A percentile compares a stretch with the other conserved stretches of the same genome.
These are phyloP conservation scores for Pezicula carpinea DNA, from an alignment of 2,329 filamentous ascomycete species.

Conservation along the genomic window DNA sequence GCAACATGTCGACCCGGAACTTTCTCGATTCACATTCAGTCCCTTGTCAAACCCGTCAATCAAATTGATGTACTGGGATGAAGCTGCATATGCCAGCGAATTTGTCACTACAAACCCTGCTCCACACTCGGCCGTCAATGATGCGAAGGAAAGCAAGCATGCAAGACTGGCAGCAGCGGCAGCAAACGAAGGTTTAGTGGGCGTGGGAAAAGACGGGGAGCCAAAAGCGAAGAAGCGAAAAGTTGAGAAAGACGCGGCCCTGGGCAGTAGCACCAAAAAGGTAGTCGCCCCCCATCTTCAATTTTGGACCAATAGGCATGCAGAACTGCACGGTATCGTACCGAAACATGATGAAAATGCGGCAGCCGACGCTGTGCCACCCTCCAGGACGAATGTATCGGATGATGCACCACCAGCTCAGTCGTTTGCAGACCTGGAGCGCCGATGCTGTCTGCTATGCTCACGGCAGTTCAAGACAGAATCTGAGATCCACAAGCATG, in stretches of 20 bases:
- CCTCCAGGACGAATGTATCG: conserved; percentile 14
- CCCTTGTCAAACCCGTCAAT: conserved; percentile 64
- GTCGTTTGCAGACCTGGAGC: conserved; percentile 56
- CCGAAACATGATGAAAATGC: conserved; percentile 33
- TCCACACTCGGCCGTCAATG: conserved; percentile 29
- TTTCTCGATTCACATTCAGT: conserved; percentile 62
- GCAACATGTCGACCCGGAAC: conserved; percentile 48
- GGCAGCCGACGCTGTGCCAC: conserved; percentile 13
- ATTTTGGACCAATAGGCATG: conserved; percentile 68
- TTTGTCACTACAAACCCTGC: conserved; percentile 52
- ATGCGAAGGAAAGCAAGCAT: conserved; percentile 24
- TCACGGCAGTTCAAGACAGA: conserved; percentile 51
- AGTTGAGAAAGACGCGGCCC: conserved; percentile 38
- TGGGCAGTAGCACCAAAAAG: conserved; percentile 28
- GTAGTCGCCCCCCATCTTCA: conserved; percentile 61
- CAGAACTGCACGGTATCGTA: conserved; percentile 55
- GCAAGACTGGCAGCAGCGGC: conserved; percentile 33
- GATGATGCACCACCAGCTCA: conserved; percentile 36
- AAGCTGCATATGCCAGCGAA: conserved; percentile 66
- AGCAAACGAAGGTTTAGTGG: conserved; percentile 29
- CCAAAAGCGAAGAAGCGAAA: conserved; percentile 50
- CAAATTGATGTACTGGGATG: conserved; percentile 72
- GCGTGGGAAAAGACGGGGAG: conserved; percentile 30
- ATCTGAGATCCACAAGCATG: conserved; percentile 53
- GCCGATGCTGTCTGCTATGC: conserved; percentile 58